Conservation (phyloP, 2,329 filamentous ascomycete genomes). For the Stemphylium lycopersici region DNA sequence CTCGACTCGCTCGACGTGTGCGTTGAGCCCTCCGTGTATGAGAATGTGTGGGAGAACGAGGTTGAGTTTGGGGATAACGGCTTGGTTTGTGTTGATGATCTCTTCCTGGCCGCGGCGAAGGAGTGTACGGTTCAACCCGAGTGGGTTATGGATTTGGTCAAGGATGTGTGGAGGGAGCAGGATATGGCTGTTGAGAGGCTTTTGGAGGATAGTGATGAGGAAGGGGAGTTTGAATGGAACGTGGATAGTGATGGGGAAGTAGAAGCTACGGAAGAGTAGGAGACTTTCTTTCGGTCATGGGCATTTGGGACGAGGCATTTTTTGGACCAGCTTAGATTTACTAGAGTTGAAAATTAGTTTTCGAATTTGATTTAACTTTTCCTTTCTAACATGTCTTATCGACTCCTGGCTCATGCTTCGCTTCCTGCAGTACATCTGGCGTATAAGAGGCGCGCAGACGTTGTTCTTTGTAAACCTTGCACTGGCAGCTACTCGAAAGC, state of each 20-base stretch:
- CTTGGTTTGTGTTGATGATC: background rate
- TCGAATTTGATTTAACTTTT: no score
- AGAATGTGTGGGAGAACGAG: background rate
- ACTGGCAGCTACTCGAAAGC: no score
- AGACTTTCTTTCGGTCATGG: no score
- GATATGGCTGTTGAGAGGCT: background rate
- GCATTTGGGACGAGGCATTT: no score
- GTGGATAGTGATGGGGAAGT: background rate
- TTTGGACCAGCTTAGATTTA: no score
- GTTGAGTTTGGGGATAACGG: background rate
- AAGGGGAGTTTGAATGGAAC: background rate
- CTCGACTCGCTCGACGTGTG: background rate
- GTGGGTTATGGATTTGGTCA: background rate
- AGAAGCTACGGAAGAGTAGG: background rate
- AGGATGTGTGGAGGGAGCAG: background rate
- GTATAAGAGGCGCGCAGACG: no score
- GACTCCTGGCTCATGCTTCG: no score
- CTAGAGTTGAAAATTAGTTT: no score
- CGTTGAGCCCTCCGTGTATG: background rate
- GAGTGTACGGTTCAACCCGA: background rate
- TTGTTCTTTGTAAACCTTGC: no score
- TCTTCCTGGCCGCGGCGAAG: background rate
- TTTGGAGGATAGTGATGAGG: background rate
- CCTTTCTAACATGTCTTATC: no score
- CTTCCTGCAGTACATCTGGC: no score